Percentiles rank a stretch among this genome's conserved stretches.
These are phyloP conservation scores for Eurotiales sp. DNA, from an alignment of 2,329 filamentous ascomycete genomes.

Conservation along the genomic window DNA sequence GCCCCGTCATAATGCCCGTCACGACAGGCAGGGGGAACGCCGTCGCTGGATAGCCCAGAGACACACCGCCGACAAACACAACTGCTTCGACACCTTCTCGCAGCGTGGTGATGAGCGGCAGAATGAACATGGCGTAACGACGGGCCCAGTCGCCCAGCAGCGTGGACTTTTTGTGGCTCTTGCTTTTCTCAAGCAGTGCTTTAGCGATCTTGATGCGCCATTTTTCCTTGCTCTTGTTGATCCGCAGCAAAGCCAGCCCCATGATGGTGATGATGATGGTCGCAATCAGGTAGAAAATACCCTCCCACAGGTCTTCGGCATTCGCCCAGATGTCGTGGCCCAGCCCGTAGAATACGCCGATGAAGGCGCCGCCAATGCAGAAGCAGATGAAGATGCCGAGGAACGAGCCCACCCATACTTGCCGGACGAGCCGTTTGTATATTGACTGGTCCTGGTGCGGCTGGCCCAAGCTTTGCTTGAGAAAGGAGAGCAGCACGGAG, in stretches of 20 bases:
- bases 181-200: constrained; percentile 54
- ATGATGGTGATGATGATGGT: constrained; percentile 76
- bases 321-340: constrained; percentile 63
- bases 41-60: constrained; percentile 68
- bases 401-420: constrained; percentile 68
- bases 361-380: constrained; percentile 62
- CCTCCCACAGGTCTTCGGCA: constrained; percentile 77
- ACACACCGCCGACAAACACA: constrained; percentile 81
- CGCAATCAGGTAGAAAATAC: constrained; percentile 70
- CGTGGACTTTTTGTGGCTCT: constrained; percentile 30
- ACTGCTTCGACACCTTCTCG: constrained; percentile 83
- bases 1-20: constrained; percentile 65
- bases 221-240: constrained; percentile 80
- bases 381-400: constrained; percentile 63
- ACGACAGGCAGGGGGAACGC: constrained; percentile 76
- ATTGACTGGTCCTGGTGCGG: constrained; percentile 58
- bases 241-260: constrained; percentile 73
- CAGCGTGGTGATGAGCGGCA: constrained; percentile 85
- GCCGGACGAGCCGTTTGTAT: constrained; percentile 65
- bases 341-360: constrained; percentile 69
- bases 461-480: constrained; percentile 71
- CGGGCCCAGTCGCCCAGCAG: constrained; percentile 59
- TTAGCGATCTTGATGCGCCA: constrained; percentile 79
- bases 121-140: constrained; percentile 81
- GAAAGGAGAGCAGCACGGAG: constrained; percentile 78